Evolutionary conservation across 495 filamentous ascomycete species (phyloP), one percentile per base, ranked within the genome.

Genomic region (Tuber borchii): DNA sequence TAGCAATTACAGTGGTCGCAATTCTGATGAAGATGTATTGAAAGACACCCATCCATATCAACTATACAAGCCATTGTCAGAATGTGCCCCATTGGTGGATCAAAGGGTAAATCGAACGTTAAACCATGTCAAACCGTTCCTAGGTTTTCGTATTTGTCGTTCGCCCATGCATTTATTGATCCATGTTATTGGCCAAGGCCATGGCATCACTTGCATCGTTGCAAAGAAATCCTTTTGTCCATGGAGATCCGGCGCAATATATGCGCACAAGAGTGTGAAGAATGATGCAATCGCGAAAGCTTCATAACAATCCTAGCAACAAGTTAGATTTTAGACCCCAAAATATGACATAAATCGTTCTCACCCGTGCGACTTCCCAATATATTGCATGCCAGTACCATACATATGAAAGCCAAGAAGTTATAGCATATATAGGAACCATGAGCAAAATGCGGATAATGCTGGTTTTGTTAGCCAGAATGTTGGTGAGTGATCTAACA

Each of bases 391-490:
- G 89, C 84, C 88, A 88, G 84, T 96, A 95, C 85, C 89, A 93
- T 76, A 87, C 87, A 77, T 93, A 90, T 73, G 88, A 89, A 73
- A 97, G 88, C 86, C 92, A 94, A 65, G 92, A 90, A 71, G 94
- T 91, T 70, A 90, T 85, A 43, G 92, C 88, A 82, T 97, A 97
- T 72, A 97, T 86, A 40, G 94, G 94, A 44, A 97, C 88, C 93
- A 97, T 96, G 80, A 93, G 91, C 7, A 97, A 88, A 75, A 97
- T 95, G 68, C 94, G 93, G 75, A 97, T 94, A 76, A 97, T 95
- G 83, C 87, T 89, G n/a, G 20, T 3, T 61, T 45, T 76, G 72
- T 74, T 51, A 48, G 44, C 44, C 16, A n/a, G 71, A 9, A 40
- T 31, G 12, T 39, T 56, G 78, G 73, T n/a, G 39, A 43, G 61